Percentiles rank a stretch among this genome's conserved stretches.
Evolutionary conservation across 2,329 filamentous ascomycete genomes (phyloP).

Genomic region (Claviceps sorghi): DNA sequence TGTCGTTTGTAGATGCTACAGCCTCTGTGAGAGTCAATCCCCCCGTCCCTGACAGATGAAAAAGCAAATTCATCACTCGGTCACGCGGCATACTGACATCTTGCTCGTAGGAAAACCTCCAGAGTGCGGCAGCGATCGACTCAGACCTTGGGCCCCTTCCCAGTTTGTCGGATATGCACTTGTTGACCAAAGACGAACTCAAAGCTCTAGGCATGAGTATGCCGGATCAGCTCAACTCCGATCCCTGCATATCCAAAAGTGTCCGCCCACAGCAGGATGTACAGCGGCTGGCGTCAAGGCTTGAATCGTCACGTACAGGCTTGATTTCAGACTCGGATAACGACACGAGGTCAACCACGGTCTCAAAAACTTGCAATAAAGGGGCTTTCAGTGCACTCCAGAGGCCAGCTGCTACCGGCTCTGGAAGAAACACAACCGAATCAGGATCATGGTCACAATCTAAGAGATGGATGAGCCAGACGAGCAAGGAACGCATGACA

Average conservation of each 20-base stretch:
- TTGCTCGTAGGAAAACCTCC: background rate
- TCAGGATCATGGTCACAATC: conserved; percentile 23
- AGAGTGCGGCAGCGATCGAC: background rate
- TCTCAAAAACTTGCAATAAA: background rate
- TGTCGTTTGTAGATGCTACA: background rate
- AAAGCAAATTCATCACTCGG: background rate
- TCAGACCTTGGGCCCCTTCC: background rate
- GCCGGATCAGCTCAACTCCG: background rate
- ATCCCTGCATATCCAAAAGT: background rate
- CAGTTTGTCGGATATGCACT: background rate
- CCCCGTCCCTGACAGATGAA: background rate
- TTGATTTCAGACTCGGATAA: background rate
- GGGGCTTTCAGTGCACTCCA: conserved; percentile 1
- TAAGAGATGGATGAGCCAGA: conserved; percentile 24
- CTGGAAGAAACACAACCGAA: conserved; percentile 5
- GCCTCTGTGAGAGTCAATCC: background rate
- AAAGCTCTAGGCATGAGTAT: background rate
- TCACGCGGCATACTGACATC: background rate
- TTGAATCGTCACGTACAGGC: background rate
- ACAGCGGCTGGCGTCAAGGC: background rate
- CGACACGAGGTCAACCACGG: background rate
- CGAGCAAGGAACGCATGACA: conserved; percentile 17
- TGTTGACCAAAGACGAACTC: background rate
- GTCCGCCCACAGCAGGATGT: background rate
- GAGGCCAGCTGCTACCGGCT: background rate